Evolutionary conservation across 805 yeast genomes (phyloP).

Genomic region (Metschnikowia sp.): DNA sequence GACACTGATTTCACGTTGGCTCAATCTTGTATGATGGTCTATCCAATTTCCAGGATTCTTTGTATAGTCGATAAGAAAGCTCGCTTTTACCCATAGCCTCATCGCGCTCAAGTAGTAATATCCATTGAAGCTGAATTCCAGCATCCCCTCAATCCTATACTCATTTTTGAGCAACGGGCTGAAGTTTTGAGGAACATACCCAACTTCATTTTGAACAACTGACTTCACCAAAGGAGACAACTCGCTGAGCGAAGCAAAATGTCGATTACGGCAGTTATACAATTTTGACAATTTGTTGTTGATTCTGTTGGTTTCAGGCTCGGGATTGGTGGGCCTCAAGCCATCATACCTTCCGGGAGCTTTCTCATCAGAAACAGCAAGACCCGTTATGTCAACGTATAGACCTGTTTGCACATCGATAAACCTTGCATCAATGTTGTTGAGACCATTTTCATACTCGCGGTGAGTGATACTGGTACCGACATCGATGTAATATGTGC

Average conservation of each 20-base stretch:
- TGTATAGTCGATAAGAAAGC: constrained; percentile 25
- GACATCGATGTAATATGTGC: constrained; percentile 15
- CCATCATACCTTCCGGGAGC: constrained; percentile 9
- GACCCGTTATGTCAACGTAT: constrained; percentile 19
- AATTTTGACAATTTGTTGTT: constrained; percentile 21
- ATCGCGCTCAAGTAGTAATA: constrained; percentile 7
- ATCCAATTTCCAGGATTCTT: constrained; percentile 24
- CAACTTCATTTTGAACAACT: constrained; percentile 19
- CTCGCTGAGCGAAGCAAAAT: constrained; percentile 25
- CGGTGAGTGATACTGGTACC: constrained; percentile 13
- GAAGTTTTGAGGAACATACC: constrained; percentile 31
- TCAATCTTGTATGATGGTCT: not conserved
- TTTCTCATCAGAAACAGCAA: constrained; percentile 8
- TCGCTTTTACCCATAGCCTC: constrained; percentile 17
- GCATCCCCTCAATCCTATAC: constrained; percentile 19
- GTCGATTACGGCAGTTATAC: constrained; percentile 40
- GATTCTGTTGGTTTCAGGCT: not conserved
- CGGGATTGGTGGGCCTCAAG: not conserved
- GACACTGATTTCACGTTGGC: constrained; percentile 1
- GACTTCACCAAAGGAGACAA: constrained; percentile 19
- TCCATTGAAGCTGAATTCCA: constrained; percentile 1
- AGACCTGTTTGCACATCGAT: constrained; percentile 30
- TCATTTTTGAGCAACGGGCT: constrained; percentile 25
- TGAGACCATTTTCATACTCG: constrained; percentile 16
- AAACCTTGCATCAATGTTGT: constrained; percentile 36